Conservation (phyloP, 1,139 yeast species). For the Hemisphaericaspora xylanilytica region DNA sequence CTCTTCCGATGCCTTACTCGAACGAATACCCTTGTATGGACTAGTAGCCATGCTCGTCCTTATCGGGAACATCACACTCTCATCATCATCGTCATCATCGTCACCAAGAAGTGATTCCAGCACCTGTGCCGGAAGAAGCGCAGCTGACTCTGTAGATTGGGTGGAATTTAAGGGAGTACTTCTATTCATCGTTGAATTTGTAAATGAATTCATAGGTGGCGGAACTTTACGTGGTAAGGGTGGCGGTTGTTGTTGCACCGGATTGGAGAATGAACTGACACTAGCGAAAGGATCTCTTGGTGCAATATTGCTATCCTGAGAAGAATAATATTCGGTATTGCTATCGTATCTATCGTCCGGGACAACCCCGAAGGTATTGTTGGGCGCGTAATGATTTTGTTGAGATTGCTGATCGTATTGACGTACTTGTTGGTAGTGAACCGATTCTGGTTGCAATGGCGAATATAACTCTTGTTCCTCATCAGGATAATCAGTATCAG, state of each 20-base stretch:
- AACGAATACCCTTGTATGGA: not conserved
- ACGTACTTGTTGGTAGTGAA: not conserved
- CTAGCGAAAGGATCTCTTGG: not conserved
- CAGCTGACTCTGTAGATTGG: not conserved
- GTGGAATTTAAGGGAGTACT: not conserved
- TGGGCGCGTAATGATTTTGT: not conserved
- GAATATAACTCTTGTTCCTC: conserved; percentile 1
- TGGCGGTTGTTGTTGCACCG: not conserved
- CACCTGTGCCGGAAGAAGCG: not conserved
- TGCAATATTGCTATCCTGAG: not conserved
- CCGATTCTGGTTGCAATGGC: not conserved
- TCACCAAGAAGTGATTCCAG: not conserved
- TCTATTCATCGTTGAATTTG: not conserved
- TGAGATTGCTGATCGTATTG: not conserved
- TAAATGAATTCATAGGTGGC: not conserved
- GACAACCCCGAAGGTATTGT: not conserved
- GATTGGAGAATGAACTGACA: not conserved
- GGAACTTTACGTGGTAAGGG: not conserved
- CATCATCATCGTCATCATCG: not conserved
- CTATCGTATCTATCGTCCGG: too few species aligned
- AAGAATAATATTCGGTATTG: not conserved
- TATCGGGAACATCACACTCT: not conserved
- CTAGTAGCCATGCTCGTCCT: not conserved
- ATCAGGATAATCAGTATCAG: not conserved
- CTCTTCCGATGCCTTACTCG: not conserved